These are phyloP conservation scores for Neurospora intermedia DNA, from an alignment of 495 filamentous ascomycete species.

Conservation along the genomic window DNA sequence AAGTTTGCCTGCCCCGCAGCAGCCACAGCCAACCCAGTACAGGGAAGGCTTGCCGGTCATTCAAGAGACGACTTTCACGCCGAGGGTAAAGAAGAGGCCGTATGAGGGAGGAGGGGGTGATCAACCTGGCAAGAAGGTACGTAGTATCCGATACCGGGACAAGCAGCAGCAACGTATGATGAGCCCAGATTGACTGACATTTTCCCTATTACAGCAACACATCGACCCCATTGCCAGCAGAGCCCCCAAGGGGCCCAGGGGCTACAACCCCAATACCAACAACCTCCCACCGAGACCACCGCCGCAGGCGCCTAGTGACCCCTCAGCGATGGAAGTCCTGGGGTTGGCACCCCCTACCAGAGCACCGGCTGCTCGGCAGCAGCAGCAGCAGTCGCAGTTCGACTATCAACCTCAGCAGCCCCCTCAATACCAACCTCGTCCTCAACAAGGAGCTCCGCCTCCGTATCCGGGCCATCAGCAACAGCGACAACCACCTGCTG, in stretches of 20 bases:
- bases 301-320: constrained; percentile 11
- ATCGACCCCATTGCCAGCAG: background rate
- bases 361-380: background rate
- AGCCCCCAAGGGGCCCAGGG: constrained; percentile 5
- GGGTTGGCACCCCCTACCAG: constrained; percentile 16
- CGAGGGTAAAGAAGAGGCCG: constrained; percentile 19
- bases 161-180: background rate
- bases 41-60: constrained; percentile 15
- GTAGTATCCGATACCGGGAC: background rate
- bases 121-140: constrained; percentile 19
- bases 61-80: constrained; percentile 7
- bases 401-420: background rate
- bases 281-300: background rate
- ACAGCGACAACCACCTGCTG: constrained; percentile 2
- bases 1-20: background rate
- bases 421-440: background rate
- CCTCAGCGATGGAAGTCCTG: constrained; percentile 22
- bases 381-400: background rate
- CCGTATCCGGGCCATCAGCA: constrained; percentile 1
- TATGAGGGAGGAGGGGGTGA: constrained; percentile 12
- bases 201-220: background rate
- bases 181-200: background rate
- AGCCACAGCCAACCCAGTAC: constrained; percentile 9
- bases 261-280: background rate
- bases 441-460: constrained; percentile 9